Evolutionary conservation across 345 rosid species (phyloP).

Genomic region (Abelmoschus esculentus): DNA sequence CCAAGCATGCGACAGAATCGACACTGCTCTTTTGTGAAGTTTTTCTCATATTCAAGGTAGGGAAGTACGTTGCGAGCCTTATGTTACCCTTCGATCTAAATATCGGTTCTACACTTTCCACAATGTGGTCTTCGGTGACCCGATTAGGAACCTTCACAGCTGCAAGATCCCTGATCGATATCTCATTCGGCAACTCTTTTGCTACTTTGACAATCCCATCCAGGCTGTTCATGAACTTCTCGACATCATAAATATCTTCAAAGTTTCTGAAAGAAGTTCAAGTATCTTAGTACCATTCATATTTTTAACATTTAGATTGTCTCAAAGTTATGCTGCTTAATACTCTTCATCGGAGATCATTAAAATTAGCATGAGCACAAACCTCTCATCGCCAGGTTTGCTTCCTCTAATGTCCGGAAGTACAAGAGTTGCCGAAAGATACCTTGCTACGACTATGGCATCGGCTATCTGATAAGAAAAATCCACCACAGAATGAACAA

Average conservation of each 20-base stretch:
- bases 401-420: conserved; percentile 93
- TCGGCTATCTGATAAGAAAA: conserved; percentile 56
- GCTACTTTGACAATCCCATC: conserved; percentile 62
- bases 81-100: conserved; percentile 70
- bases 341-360: background rate
- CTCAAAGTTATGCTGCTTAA: no score
- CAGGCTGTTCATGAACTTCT: conserved; percentile 60
- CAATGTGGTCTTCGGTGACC: conserved; percentile 65
- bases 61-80: conserved; percentile 80
- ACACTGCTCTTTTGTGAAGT: conserved; percentile 45
- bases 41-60: conserved; percentile 83
- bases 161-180: conserved; percentile 55
- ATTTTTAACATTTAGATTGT: background rate
- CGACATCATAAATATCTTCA: conserved; percentile 79
- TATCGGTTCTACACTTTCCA: conserved; percentile 52
- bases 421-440: conserved; percentile 72
- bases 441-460: conserved; percentile 79
- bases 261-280: conserved; percentile 48
- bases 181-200: conserved; percentile 54
- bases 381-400: conserved; percentile 82
- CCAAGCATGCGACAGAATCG: conserved; percentile 68
- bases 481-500: conserved; percentile 10
- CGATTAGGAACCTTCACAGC: conserved; percentile 84
- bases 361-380: conserved; percentile 8
- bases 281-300: conserved; percentile 11